Conservation (phyloP, 2,329 filamentous ascomycete genomes). For the Lasiodiplodia hormozganensis region DNA sequence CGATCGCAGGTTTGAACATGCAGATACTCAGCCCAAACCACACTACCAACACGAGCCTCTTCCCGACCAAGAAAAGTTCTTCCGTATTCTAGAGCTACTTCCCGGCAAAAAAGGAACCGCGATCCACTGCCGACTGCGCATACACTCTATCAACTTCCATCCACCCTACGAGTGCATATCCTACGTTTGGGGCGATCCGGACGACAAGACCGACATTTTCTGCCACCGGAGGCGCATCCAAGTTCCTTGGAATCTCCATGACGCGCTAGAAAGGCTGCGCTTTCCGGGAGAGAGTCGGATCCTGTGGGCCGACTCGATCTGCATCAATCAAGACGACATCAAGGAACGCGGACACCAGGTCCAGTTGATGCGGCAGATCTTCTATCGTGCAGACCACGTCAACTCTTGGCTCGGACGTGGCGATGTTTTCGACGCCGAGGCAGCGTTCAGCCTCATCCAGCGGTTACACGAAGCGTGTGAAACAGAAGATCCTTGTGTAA, state of each 20-base stretch:
- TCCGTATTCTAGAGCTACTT: background rate
- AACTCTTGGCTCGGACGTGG: slow-evolving; percentile 24
- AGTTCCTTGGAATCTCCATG: background rate
- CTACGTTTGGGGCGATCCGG: slow-evolving; percentile 17
- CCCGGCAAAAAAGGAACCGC: background rate
- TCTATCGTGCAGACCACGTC: slow-evolving; percentile 9
- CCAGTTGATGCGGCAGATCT: slow-evolving; percentile 28
- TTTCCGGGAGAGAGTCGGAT: background rate
- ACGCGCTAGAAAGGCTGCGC: background rate
- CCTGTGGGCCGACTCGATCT: slow-evolving; percentile 31
- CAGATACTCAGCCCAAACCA: background rate
- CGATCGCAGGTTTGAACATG: background rate
- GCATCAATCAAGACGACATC: slow-evolving; percentile 29
- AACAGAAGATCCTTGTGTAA: background rate
- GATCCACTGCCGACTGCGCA: slow-evolving; percentile 1
- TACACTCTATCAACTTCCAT: slow-evolving; percentile 5
- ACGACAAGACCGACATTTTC: background rate
- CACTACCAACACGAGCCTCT: background rate
- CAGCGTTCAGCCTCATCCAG: background rate
- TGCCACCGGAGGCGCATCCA: background rate
- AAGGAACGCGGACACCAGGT: slow-evolving; percentile 30
- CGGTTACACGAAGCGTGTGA: background rate
- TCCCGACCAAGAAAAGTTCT: background rate
- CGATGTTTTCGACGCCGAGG: background rate
- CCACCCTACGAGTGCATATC: slow-evolving; percentile 9